Evolutionary conservation across 1,139 yeast species (phyloP), one percentile per base, ranked within the genome.

Genomic region (Candida sp.): DNA sequence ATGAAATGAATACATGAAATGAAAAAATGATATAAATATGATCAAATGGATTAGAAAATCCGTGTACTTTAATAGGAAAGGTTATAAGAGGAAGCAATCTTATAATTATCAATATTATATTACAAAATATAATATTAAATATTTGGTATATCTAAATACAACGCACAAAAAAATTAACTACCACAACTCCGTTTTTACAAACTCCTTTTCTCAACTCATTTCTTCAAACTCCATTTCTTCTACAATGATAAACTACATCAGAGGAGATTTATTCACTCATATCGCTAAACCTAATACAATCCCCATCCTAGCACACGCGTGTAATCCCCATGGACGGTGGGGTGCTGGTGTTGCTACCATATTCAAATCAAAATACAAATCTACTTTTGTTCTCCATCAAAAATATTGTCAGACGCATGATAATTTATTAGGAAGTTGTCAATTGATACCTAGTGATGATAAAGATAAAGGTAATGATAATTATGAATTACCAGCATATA

Each of bases 261-360:
- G 69, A 43, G 90, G 89, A 1, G 87, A 85, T 52, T 60, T 85
- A 9, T 82, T 85, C 50, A 54, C 65, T 15, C 70, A 75, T 22
- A 36, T 43, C 4, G 35, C 47, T 5, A 46, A 45, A 6, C 44
- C 51, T n/a, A 43, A 44, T 3, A 57, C 62, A 0, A 65, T 66
- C 5, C 49, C 77, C 0, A 61, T 83, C 3, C 62, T 81, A 8
- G 85, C 84, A 1, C 96, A 88, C 58, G 83, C 96, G 0, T 88
- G 96, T 57, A 88, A 88, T 56, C 82, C 90, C 43, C 69, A 73
- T 30, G 96, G 96, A 0, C 58, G 74, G 0, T 88, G 96, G 96
- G 95, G 95, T 4, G 93, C 87, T 0, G 96, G 96, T 0, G 79
- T 88, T 2, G 93, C 91, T 0, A 68, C 68, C 2, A 68, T 61